Evolutionary conservation across 1,284 basidiomycete species (phyloP), one percentile per base, ranked within the genome.

Genomic region (Cutaneotrichosporon mucoides): DNA sequence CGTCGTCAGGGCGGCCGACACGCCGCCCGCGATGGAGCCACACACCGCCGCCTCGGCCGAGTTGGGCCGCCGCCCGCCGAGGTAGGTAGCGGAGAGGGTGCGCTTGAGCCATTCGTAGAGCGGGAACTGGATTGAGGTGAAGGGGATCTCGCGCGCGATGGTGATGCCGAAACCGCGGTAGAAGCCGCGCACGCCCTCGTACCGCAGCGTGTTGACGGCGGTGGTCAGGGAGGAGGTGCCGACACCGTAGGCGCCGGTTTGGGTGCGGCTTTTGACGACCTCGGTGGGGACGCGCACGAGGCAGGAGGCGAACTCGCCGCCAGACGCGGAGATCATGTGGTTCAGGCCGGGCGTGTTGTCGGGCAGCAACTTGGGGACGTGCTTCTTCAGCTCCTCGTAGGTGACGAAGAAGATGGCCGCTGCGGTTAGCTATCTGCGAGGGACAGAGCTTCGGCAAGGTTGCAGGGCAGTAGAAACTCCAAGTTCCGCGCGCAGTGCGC

Each of bases 81-180:
- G 59, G 54, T 73, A 71, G 16, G 66, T 36, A 42, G 49, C 67
- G 0, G 88, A 85, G 6, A 88, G 73, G 37, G 82, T 80, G 1
- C 81, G 66, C 76, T 99, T 99, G 64, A 99, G 81, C 43, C 85
- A 81, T 79, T 99, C 96, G 72, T 98, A 99, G 33, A 99, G 78
- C 0, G 96, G 96, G 73, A 99, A 99, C 75, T 99, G 96, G 33
- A 99, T 82, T 9, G 92, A 95, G 0, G 95, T 96, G 80, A 99
- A 99, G 0, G 95, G 95, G 44, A 99, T 95, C 81, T 91, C 90
- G 68, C 89, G 80, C 62, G 87, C 86, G 46, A 92, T 83, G 0
- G 89, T 91, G 57, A 85, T 86, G 0, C 85, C 86, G 68, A 89
- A 92, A 0, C 90, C 90, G 57, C 88, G 80, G 69, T 91, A 91